Percentiles rank a stretch among this genome's conserved stretches.
Conservation (phyloP, 2,329 filamentous ascomycete genomes). For the Ophiocordyceps australis region DNA sequence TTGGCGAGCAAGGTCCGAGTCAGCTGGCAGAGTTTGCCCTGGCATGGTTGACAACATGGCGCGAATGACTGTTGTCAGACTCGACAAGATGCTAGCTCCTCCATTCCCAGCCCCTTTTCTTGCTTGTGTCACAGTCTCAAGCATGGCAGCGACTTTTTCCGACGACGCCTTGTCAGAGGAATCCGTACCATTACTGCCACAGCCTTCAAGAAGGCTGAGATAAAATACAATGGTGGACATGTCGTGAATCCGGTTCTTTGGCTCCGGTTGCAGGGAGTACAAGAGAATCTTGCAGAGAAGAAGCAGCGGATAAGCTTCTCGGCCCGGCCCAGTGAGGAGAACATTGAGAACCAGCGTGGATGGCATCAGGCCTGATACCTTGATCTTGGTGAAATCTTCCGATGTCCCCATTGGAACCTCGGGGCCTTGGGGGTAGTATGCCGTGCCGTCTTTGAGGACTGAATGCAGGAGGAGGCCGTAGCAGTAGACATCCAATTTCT, state of each 20-base stretch:
- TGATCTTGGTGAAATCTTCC: not conserved
- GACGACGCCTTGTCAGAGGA: no score
- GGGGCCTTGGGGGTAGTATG: not conserved
- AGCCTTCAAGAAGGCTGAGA: not conserved
- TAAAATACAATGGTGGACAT: not conserved
- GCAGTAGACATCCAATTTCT: not conserved
- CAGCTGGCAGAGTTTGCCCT: no score
- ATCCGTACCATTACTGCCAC: no score
- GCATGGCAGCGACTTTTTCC: no score
- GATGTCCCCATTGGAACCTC: not conserved
- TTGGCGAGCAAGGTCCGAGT: no score
- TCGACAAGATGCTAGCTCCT: no score
- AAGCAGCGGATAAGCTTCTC: not conserved
- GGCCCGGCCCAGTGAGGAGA: not conserved
- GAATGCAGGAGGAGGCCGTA: not conserved
- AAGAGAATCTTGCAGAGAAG: not conserved
- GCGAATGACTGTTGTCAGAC: no score
- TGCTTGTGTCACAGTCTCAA: no score
- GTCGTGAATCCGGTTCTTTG: not conserved
- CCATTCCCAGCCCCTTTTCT: no score
- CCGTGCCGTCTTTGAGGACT: not conserved
- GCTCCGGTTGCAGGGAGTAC: not conserved
- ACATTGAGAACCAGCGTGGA: not conserved
- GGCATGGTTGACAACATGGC: no score
- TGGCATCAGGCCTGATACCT: constrained; percentile 1